Evolutionary conservation across 371 early-diverging fungal genomes (phyloP), one percentile per base, ranked within the genome.

Genomic region (Sporodiniella umbellata): DNA sequence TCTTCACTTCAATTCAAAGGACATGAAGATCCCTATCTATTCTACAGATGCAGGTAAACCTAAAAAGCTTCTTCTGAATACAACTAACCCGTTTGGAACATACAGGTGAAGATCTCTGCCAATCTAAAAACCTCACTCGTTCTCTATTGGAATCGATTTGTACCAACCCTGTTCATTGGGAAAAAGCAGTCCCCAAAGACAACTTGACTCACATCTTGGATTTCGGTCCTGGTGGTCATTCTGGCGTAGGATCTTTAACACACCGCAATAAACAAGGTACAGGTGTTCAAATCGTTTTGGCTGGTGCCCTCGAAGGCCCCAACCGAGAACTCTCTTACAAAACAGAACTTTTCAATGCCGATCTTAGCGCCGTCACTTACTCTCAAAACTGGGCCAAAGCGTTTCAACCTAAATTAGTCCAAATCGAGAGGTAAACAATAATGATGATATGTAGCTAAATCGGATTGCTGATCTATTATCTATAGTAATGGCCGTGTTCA

Each of bases 261-360:
- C 83, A 92, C 68, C 88, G 94, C 57, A 95, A 94, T 81, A 92
- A 90, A 82, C 94, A 94, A 59, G 96, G 96, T 46, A 86, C 90
- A n/a, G 96, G 96, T 56, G 92, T 93, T 39, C 92, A 91, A 58
- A 85, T 93, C 19, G 70, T 91, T 44, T 75, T 91, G 33, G 91
- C 88, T 24, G 86, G 86, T 55, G 83, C 88, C 31, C 64, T 83
- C 22, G 86, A 86, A 63, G 84, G 81, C 8, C 60, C 67, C 42
- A 81, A 78, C 55, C 75, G 72, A 18, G 89, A 92, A 59, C 74
- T 93, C 47, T 86, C 88, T 26, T 85, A 90, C 78, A 89, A 90
- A 76, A 78, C 87, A 19, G 86, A 84, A 59, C 72, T 95, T 45
- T 93, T 93, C 56, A 91, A 93, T 70, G 77, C 81, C 48, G 84